Evolutionary conservation across 768 basidiomycete genomes (phyloP), one percentile per base, ranked within the genome.

Genomic region (Steccherinum ochraceum): DNA sequence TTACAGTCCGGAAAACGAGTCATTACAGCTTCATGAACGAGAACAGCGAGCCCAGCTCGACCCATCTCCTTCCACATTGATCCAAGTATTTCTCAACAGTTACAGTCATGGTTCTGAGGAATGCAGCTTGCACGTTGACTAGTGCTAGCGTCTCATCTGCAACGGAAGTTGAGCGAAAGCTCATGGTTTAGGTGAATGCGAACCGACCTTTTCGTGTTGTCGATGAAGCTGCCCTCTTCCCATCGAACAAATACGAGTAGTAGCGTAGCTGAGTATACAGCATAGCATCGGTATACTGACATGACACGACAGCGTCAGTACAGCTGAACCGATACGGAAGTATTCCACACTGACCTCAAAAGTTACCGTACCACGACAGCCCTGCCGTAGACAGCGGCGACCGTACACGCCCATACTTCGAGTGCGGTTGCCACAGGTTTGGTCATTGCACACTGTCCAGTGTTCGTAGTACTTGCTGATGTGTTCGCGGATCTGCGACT

Each of bases 371-470:
- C 89, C 89, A 53, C 68, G 73, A 66, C 93, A 95, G 10, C 77
- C 81, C 4, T 65, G 69, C 43, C 79, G 78, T 49, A 93, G 63
- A 64, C 96, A 99, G 46, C 85, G 73, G 25, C 83, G 78, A 4
- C 92, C 93, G 64, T 93, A 94, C 0, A 97, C 91, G 27, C 88
- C 76, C 90, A 97, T 95, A 77, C 85, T 89, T 18, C 96, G 76
- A n/a, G 95, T 93, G 30, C 89, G 78, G 53, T 82, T 75, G 7
- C 80, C 80, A 61, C 96, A 99, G 0, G 84, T 86, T 19, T 80
- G 72, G 54, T 97, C 96, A 58, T 93, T 79, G 67, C 96, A 99
- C 4, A 86, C 70, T 1, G 80, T 85, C 89, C 89, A 94, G 1
- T 84, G 83, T 60, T 96, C 82, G 62, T 99, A 98, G 67, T 94